Conservation (phyloP, 148 eudicot genomes). For the Rhododendron griersonianum region DNA sequence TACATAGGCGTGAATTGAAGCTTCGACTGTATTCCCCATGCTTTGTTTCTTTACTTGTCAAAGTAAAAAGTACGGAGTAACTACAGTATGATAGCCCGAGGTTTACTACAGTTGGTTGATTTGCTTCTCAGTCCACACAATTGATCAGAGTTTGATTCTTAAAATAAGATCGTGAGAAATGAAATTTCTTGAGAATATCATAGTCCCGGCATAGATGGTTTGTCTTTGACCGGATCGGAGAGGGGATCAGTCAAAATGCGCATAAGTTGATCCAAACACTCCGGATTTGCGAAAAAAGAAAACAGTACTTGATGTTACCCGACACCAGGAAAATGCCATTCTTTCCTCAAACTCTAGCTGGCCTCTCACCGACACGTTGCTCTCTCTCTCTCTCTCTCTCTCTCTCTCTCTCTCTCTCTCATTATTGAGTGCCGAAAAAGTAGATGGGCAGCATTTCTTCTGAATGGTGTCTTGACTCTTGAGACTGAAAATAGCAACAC, state of each 20-base stretch:
- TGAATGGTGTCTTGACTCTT: not conserved
- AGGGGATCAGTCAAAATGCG: no score
- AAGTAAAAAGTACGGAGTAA: no score
- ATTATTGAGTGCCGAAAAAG: constrained; percentile 1
- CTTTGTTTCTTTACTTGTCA: not conserved
- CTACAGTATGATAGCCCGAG: no score
- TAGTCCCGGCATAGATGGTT: not conserved
- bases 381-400: not conserved
- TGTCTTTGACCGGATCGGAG: not conserved
- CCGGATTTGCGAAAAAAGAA: no score
- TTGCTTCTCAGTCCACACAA: no score
- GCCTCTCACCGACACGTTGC: not conserved
- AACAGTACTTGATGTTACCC: not conserved
- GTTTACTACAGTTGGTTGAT: not conserved
- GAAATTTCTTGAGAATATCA: no score
- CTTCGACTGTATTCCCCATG: not conserved
- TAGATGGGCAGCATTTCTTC: not conserved
- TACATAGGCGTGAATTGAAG: not conserved
- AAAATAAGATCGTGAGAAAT: no score
- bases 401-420: not conserved
- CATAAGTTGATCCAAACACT: no score
- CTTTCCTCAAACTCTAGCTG: constrained; percentile 1
- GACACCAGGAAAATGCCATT: not conserved
- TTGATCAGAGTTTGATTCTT: no score
- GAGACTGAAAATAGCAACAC: not conserved